Conservation (phyloP, 2,329 filamentous ascomycete species). For the Colletotrichum lini region DNA sequence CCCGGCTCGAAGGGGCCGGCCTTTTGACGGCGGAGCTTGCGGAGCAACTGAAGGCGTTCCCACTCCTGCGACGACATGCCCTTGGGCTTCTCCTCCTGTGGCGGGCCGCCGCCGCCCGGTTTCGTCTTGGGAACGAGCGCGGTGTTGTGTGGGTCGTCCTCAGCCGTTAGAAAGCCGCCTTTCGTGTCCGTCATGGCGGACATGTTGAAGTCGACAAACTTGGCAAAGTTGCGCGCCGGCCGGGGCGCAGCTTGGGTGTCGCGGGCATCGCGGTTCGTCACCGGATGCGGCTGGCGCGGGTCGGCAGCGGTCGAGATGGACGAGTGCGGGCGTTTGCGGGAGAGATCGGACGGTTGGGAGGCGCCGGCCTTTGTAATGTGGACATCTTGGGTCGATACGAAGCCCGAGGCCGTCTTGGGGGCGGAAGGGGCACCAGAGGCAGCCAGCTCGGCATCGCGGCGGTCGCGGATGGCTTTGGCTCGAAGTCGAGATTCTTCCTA, state of each 20-base stretch:
- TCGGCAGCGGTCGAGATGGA: conserved; percentile 65
- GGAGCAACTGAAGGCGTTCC: conserved; percentile 85
- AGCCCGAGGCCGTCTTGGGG: conserved; percentile 74
- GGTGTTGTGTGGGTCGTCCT: conserved; percentile 92
- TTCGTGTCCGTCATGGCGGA: conserved; percentile 98
- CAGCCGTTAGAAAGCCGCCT: conserved; percentile 90
- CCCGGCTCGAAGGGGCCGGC: conserved; percentile 91
- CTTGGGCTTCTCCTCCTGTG: conserved; percentile 78
- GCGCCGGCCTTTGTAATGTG: conserved; percentile 61
- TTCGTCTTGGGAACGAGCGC: conserved; percentile 68
- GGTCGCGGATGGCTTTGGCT: conserved; percentile 88
- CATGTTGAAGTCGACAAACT: conserved; percentile 98
- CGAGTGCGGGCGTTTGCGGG: conserved; percentile 79
- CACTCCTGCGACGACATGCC: conserved; percentile 93
- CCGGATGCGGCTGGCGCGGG: conserved; percentile 54
- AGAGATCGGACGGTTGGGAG: conserved; percentile 53
- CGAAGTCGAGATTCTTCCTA: conserved; percentile 90
- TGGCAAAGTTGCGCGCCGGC: conserved; percentile 89
- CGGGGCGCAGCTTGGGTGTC: conserved; percentile 69
- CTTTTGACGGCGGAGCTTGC: conserved; percentile 79
- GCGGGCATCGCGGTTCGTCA: conserved; percentile 79
- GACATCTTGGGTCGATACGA: conserved; percentile 78
- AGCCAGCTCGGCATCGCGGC: conserved; percentile 75
- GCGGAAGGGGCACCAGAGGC: conserved; percentile 59
- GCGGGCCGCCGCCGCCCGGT: conserved; percentile 50